Percentiles rank a stretch among this genome's conserved stretches.
phyloP scores from a whole-genome alignment of 345 rosid species.

The Schrenkiella parvula region DNA sequence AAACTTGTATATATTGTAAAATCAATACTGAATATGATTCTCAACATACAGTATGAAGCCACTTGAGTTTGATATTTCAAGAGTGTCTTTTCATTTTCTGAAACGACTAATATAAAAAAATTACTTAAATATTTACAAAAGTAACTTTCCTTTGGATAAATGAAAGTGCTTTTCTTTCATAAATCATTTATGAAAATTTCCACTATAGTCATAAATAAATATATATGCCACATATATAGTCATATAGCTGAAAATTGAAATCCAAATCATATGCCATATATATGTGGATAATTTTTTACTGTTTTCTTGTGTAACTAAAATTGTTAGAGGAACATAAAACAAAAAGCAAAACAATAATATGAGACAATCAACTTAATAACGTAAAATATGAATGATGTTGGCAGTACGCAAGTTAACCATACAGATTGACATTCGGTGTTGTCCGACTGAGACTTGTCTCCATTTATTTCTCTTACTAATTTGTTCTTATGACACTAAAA shows the following conservation, averaged over 20 bases:
- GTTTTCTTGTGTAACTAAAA: not conserved
- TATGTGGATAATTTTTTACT: not conserved
- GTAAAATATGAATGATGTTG: not conserved
- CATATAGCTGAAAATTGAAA: not conserved
- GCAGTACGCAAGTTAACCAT: not conserved
- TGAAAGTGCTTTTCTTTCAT: not conserved
- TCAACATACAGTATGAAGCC: not conserved
- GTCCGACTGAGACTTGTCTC: not conserved
- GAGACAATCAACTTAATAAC: not conserved
- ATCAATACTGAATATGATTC: not conserved
- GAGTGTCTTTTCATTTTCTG: not conserved
- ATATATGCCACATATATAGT: not conserved
- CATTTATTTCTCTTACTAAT: not conserved
- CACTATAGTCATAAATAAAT: not conserved
- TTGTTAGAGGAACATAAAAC: not conserved
- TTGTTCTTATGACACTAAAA: not conserved
- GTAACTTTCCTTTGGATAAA: not conserved
- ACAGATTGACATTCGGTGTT: not conserved
- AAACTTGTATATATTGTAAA: not conserved
- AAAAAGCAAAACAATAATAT: not conserved
- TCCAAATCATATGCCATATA: not conserved
- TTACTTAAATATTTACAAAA: not conserved
- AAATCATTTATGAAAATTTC: not conserved
- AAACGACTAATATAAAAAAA: not conserved
- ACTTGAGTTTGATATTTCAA: not conserved